Percentiles rank a stretch among this genome's conserved stretches.
phyloP scores from a whole-genome alignment of 345 rosid genomes.

The Syzygium oleosum region DNA sequence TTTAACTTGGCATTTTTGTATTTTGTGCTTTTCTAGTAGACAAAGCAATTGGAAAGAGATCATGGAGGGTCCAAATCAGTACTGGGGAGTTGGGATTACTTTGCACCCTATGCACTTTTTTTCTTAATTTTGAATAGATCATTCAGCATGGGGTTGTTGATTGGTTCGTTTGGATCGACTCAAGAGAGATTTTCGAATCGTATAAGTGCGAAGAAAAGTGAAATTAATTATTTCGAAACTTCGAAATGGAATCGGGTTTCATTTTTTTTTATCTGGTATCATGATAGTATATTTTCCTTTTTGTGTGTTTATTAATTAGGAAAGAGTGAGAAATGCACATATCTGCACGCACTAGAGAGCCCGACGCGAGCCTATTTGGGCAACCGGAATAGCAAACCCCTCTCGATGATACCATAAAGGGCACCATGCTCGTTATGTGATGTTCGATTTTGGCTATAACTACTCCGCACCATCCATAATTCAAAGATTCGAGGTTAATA shows the following conservation, averaged over 20 bases:
- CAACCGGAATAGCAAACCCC: neutral
- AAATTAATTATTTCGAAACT: neutral
- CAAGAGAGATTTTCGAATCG: neutral
- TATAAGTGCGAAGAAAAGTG: neutral
- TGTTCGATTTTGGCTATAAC: neutral
- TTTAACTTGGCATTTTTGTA: neutral
- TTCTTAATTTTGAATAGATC: neutral
- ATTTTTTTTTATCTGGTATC: neutral
- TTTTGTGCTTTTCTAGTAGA: neutral
- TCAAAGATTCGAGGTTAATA: neutral
- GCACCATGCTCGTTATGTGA: accelerated
- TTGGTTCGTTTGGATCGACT: neutral
- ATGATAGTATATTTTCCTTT: neutral
- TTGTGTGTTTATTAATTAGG: neutral
- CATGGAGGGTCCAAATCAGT: neutral
- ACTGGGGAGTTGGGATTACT: neutral
- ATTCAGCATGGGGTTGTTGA: neutral
- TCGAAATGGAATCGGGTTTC: neutral
- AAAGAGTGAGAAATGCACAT: neutral
- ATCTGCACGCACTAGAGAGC: neutral
- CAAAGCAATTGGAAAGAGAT: neutral
- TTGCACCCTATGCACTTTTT: neutral
- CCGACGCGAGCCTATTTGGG: neutral
- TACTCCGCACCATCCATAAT: neutral
- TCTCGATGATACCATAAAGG: accelerated